phyloP scores from a whole-genome alignment of 768 basidiomycete species.

The Hortiboletus campestris region DNA sequence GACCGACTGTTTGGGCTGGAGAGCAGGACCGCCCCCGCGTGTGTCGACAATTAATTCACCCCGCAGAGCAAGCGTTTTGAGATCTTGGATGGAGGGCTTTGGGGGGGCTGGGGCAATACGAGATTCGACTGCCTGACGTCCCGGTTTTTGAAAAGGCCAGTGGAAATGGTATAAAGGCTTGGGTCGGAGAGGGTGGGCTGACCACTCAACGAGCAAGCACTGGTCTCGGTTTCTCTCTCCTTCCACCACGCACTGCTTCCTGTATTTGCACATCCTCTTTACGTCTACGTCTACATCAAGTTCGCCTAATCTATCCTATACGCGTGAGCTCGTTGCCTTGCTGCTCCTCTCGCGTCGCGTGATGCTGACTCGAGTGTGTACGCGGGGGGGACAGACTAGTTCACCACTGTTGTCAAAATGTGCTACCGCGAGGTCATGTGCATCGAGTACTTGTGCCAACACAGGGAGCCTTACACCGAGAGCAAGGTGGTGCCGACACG shows the following conservation, averaged over 20 bases:
- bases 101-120: not conserved
- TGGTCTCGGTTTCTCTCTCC: too few relatives aligned
- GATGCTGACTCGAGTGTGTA: conserved; percentile 7
- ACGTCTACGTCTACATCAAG: conserved; percentile 1
- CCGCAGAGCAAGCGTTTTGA: not conserved
- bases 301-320: conserved; percentile 24
- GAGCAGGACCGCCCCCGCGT: conserved; percentile 3
- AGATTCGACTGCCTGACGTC: too few relatives aligned
- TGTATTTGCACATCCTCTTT: not conserved
- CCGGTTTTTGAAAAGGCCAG: too few relatives aligned
- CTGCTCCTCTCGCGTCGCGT: not conserved
- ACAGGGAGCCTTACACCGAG: conserved; percentile 32
- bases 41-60: conserved; percentile 3
- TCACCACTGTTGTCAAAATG: conserved; percentile 29
- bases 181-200: too few relatives aligned
- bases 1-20: conserved; percentile 20
- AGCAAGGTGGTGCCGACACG: conserved; percentile 23
- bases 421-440: conserved; percentile 43
- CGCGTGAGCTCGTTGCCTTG: conserved; percentile 12
- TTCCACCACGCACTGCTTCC: too few relatives aligned
- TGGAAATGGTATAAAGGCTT: too few relatives aligned
- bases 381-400: conserved; percentile 5
- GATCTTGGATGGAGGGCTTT: not conserved
- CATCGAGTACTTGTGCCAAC: conserved; percentile 39
- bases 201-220: too few relatives aligned